Conservation (phyloP, 2,329 filamentous ascomycete genomes). For the Talaromyces sp. region DNA sequence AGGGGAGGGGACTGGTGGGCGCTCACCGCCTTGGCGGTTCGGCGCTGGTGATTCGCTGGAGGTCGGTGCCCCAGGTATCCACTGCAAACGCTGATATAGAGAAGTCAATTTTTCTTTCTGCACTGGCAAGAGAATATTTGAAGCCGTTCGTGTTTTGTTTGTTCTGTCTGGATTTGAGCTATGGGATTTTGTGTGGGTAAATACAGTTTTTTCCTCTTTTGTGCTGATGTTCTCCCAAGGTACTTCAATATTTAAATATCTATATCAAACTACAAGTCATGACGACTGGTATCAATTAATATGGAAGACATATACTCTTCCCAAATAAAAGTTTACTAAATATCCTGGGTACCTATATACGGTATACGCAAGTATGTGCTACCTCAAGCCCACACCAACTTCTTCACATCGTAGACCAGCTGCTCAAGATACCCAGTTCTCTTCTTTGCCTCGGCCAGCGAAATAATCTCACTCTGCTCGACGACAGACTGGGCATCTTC, state of each 20-base stretch:
- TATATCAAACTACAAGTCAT: neutral
- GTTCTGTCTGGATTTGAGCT: neutral
- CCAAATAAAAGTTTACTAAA: neutral
- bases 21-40: neutral
- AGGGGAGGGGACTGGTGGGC: neutral
- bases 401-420: slow-evolving; percentile 85
- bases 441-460: slow-evolving; percentile 75
- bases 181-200: too few species aligned
- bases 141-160: neutral
- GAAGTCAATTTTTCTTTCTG: neutral
- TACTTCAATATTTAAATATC: neutral
- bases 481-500: slow-evolving; percentile 33
- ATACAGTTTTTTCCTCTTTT: too few species aligned
- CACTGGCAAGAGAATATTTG: neutral
- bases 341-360: neutral
- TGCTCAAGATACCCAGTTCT: slow-evolving; percentile 83
- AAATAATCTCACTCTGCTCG: slow-evolving; percentile 68
- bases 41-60: neutral
- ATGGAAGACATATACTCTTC: neutral
- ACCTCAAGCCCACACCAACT: slow-evolving; percentile 71
- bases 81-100: neutral
- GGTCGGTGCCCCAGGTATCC: neutral
- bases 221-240: neutral
- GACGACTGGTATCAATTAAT: neutral
- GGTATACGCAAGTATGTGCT: neutral